Percentiles rank a stretch among this genome's conserved stretches.
phyloP scores from a whole-genome alignment of 768 basidiomycete genomes.

The Tulasnella sp. region DNA sequence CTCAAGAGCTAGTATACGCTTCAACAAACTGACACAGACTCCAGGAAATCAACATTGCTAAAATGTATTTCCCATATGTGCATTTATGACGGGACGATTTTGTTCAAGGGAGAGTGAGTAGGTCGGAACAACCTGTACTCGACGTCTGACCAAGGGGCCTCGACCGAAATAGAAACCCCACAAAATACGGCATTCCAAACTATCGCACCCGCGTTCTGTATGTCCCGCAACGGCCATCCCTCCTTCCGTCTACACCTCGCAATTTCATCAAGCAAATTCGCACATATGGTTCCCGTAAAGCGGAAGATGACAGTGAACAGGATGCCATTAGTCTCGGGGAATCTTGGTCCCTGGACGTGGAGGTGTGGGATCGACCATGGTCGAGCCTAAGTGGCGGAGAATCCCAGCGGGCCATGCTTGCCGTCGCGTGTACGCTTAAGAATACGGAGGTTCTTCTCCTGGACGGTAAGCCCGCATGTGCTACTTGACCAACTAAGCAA shows the following conservation, averaged over 20 bases:
- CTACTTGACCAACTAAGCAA: not conserved
- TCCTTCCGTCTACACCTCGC: constrained; percentile 70
- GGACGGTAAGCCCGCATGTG: constrained; percentile 47
- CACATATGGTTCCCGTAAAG: constrained; percentile 38
- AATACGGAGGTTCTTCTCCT: constrained; percentile 68
- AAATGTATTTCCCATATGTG: constrained; percentile 77
- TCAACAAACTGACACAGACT: constrained; percentile 26
- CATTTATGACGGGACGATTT: constrained; percentile 51
- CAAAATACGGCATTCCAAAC: constrained; percentile 37
- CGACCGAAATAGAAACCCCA: constrained; percentile 19
- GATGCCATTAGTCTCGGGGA: constrained; percentile 38
- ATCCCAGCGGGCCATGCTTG: constrained; percentile 68
- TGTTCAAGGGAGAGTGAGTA: constrained; percentile 55
- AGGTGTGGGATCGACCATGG: constrained; percentile 75
- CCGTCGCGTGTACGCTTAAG: constrained; percentile 57
- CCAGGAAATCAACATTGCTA: constrained; percentile 46
- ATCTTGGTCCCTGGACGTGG: constrained; percentile 51
- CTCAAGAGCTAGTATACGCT: not conserved
- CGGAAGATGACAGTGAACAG: constrained; percentile 13
- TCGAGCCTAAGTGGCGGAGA: constrained; percentile 74
- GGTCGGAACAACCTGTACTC: not conserved
- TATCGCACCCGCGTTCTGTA: constrained; percentile 75
- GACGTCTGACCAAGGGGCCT: not conserved
- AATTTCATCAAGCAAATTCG: constrained; percentile 52
- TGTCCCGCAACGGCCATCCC: constrained; percentile 76